Evolutionary conservation across 2,329 filamentous ascomycete species (phyloP), one percentile per base, ranked within the genome.

Genomic region (Clarireedia monteithiana): DNA sequence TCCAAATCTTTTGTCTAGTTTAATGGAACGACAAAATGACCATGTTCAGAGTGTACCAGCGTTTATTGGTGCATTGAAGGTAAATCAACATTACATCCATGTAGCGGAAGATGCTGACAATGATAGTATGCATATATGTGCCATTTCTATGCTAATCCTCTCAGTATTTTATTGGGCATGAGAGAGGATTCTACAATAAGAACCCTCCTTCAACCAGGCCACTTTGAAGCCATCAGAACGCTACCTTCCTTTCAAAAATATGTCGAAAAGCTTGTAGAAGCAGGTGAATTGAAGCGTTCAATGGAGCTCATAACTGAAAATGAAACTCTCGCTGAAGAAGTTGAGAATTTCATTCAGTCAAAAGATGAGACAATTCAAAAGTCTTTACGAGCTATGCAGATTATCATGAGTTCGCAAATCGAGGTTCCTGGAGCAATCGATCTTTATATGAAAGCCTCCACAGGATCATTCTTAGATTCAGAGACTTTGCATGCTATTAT

Each of bases 81-180:
- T 84, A 69, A 15, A 63, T 69, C 53, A 49, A 27, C 23, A 7
- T 26, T 9, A 14, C 20, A 1, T 48, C 48, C 38, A 7, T 30
- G 17, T 4, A 40, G 5, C 9, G 34, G 5, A 49, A 6, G 27
- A 38, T 65, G 40, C 67, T 63, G 4, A 59, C 39, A 42, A 4
- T 34, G 10, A 39, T 68, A 89, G 80, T 94, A 92, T 71, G 83
- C 85, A 1, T 90, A 91, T 67, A 91, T 95, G 88, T 89, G 85
- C 56, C 87, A 91, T 68, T 92, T 89, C 66, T 92, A 89, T 63
- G 86, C 86, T 40, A 92, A 91, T 63, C 82, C 86, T 0, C 74
- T 91, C 3, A 89, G 84, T 59, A 69, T 89, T 4, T 14, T 57
- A 4, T 76, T 92, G 36, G 70, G 84, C 23, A 65, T 67, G n/a